Evolutionary conservation across 495 filamentous ascomycete species (phyloP).

Genomic region (Talaromyces liani): DNA sequence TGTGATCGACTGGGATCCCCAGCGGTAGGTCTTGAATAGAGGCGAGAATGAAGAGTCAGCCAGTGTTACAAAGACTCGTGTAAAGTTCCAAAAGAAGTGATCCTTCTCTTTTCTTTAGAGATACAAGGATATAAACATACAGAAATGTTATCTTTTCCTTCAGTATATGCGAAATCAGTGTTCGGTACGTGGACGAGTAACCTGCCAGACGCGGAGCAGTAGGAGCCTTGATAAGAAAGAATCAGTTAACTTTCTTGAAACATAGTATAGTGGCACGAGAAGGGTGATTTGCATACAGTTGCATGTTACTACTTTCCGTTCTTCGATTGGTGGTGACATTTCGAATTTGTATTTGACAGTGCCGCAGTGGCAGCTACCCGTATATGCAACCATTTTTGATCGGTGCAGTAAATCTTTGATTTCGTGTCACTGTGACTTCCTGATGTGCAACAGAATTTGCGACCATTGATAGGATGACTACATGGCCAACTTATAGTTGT

Average conservation of each 20-base stretch:
- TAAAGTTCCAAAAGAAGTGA: background rate
- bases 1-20: background rate
- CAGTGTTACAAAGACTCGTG: background rate
- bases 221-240: background rate
- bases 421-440: background rate
- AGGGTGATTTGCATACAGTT: background rate
- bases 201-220: background rate
- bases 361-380: constrained; percentile 1
- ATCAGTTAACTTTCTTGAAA: background rate
- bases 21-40: background rate
- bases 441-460: background rate
- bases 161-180: background rate
- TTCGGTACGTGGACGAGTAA: background rate
- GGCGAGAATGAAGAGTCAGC: background rate
- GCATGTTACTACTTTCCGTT: background rate
- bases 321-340: background rate
- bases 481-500: background rate
- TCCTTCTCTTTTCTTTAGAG: background rate
- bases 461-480: background rate
- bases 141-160: background rate
- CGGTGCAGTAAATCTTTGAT: background rate
- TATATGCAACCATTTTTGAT: background rate
- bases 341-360: background rate
- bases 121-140: background rate
- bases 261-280: background rate